phyloP scores from a whole-genome alignment of 2,329 filamentous ascomycete species.

The Pestalotiopsis sp. region DNA sequence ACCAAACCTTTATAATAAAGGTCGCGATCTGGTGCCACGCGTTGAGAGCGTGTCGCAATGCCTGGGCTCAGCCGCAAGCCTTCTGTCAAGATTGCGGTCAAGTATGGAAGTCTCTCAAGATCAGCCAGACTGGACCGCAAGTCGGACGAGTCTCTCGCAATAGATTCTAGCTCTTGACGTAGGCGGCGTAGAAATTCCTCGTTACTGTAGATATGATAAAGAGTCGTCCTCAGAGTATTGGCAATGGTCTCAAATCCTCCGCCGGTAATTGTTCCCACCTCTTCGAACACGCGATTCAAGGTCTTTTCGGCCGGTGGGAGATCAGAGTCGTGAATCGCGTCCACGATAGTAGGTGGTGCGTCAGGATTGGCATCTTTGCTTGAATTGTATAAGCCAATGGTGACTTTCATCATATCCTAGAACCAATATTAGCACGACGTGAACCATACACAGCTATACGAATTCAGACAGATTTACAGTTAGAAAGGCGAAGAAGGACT shows the following conservation, averaged over 20 bases:
- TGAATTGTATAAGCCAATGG: neutral
- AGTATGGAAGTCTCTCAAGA: neutral
- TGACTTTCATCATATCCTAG: neutral
- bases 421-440: neutral
- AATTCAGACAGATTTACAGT: neutral
- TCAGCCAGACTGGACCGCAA: neutral
- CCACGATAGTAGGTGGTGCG: neutral
- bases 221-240: neutral
- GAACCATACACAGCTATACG: too few species aligned
- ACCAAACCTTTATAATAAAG: constrained; percentile 24
- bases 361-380: neutral
- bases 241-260: constrained; percentile 1
- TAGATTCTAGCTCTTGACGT: neutral
- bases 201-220: neutral
- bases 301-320: constrained; percentile 2
- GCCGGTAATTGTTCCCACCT: neutral
- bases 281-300: neutral
- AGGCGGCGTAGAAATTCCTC: neutral
- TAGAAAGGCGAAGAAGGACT: neutral
- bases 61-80: constrained; percentile 28
- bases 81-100: neutral
- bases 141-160: neutral
- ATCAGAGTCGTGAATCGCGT: neutral
- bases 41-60: constrained; percentile 27
- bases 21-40: constrained; percentile 20